Base-by-base conservation (phyloP, 2,329 filamentous ascomycete genomes). In the Aspergillus sp. region DNA sequence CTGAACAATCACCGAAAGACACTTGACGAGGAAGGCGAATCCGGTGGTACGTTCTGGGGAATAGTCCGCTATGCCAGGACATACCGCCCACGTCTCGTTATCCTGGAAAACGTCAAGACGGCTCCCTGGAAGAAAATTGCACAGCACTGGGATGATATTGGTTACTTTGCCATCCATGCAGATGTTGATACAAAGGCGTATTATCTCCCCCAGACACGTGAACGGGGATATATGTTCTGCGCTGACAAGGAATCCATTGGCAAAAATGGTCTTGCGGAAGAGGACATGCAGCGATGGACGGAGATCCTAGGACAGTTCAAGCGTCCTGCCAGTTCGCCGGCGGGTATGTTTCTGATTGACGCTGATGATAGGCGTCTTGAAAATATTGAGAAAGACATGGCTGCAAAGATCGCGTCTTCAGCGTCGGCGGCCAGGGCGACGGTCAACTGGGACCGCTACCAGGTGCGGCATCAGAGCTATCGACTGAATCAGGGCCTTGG, bases 201-300 rank as follows among this genome's bases (percentile, higher is more conserved):
- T 64, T 90, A 90, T 57, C 73, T 93, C 0, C 90, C 90, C 0
- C 90, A 93, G 53, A 91, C 87, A 0, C 78, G 87, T 2, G 72
- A 76, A 41, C 78, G 87, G 34, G 82, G 81, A 1, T 89, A 89
- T 64, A 76, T 87, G 61, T 66, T 88, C 30, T 83, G 81, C 13
- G 67, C 88, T n/a, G 76, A 83, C 55, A 72, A 62, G 36, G 38
- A 56, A 5, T 65, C 62, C 12, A 63, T 68, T 51, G 36, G 65
- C 8, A 53, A 59, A 13, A 59, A 65, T 5, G 62, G 61, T 2
- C 48, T 68, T 22, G 43, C 63, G 32, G 57, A 55, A 22, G 48
- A 64, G 34, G 68, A 51, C 38, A 20, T 74, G 76, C 26, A 51
- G 59, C 2, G 61, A 62, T 57, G 85, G 83, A 60, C 68, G 2